Evolutionary conservation across 164 flowering plant genomes (phyloP), one percentile per base, ranked within the genome.

Genomic region (Santalum album): DNA sequence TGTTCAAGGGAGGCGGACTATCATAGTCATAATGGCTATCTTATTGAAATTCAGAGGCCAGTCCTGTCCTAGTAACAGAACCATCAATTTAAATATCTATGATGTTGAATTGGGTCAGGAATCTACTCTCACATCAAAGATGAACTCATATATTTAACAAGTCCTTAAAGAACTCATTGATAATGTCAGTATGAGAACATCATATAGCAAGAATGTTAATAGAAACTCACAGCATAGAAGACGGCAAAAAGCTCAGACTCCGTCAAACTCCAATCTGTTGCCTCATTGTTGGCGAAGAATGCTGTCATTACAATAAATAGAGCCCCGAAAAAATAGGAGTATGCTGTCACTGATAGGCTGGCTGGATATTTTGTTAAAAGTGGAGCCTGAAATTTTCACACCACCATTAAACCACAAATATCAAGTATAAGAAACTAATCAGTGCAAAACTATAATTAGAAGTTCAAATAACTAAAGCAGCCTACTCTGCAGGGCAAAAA

Each of bases 331-430:
- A 75, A 72, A 69, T 94, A 90, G 7, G 97, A 85, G 69, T 71
- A 87, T 56, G 99, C 97, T 36, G 97, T 87, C 61, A 94, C 76
- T n/a, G 99, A 85, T 52, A 94, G 56, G 66, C 79, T 82, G 58
- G 92, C 84, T 7, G 97, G 97, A 72, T 94, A 94, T 65, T 72
- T 87, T 29, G 59, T 65, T 57, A 90, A 68, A 74, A 92, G 53
- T 27, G 90, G 90, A 69, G 95, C 97, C 99, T 92, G 90, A 40
- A 75, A 65, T 12, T 43, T 56, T 25, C 24, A 26, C n/a, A 7
- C 27, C 21, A 39, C 3, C 14, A 25, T 22, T 46, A 46, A 45
- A 14, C 25, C 11, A 19, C 16, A 49, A 14, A 39, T 17, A 57
- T 26, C 21, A 43, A 29, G n/a, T 40, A 29, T 29, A n/a, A 53